Conservation (phyloP, 208 protist genomes). For the Kentomonas sorsogonicus region DNA sequence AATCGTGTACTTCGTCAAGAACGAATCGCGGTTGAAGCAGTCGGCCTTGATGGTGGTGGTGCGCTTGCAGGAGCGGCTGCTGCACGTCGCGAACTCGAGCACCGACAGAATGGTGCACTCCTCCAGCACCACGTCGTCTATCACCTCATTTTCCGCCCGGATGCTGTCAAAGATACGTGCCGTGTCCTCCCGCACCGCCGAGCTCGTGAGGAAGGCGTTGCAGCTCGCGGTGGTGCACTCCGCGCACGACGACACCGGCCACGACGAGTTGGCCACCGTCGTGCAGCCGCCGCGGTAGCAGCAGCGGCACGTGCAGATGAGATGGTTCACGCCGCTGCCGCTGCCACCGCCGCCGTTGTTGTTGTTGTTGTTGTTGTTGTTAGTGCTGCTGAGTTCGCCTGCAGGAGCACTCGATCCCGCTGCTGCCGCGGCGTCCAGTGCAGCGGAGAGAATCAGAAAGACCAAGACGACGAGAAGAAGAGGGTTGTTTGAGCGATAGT, state of each 20-base stretch:
- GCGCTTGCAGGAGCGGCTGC: constrained; percentile 42
- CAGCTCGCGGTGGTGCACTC: constrained; percentile 52
- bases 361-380: too few species aligned
- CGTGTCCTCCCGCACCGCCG: constrained; percentile 44
- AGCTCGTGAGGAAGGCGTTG: constrained; percentile 47
- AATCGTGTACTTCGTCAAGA: constrained; percentile 63
- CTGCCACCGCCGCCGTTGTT: too few species aligned
- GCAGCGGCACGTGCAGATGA: constrained; percentile 71
- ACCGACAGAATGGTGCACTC: constrained; percentile 72
- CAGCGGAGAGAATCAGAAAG: not conserved
- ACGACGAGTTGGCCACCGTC: constrained; percentile 39
- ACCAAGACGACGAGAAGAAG: not conserved
- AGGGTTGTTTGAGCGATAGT: too few species aligned
- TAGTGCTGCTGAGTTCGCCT: too few species aligned
- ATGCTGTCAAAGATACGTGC: constrained; percentile 69
- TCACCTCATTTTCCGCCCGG: too few species aligned
- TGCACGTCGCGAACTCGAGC: constrained; percentile 59
- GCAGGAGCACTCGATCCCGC: constrained; percentile 13
- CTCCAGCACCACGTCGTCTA: constrained; percentile 39
- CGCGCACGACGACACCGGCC: constrained; percentile 36
- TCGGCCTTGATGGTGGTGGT: constrained; percentile 71
- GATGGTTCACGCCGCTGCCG: too few species aligned
- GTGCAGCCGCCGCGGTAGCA: constrained; percentile 75
- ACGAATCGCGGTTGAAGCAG: constrained; percentile 67
- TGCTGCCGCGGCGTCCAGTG: not conserved